These are phyloP conservation scores for Aspergillus cavernicola DNA, from an alignment of 495 filamentous ascomycete species.

Conservation along the genomic window DNA sequence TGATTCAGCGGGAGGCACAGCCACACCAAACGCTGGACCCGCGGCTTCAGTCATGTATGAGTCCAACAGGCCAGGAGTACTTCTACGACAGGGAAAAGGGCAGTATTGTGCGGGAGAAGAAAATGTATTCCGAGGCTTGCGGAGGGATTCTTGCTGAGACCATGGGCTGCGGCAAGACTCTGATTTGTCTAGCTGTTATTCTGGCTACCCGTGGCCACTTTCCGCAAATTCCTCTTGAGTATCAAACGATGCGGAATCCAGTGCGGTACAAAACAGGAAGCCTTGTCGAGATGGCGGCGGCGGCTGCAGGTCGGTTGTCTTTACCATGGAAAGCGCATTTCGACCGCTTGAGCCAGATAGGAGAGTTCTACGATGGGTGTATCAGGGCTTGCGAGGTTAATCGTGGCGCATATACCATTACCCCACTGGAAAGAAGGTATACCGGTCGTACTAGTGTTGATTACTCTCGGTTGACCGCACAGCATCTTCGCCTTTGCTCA, in stretches of 20 bases:
- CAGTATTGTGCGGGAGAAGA: constrained; percentile 55
- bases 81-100: constrained; percentile 70
- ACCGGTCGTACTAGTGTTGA: constrained; percentile 41
- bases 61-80: constrained; percentile 60
- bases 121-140: constrained; percentile 66
- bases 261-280: constrained; percentile 46
- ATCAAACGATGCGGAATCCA: constrained; percentile 42
- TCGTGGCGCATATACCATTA: constrained; percentile 52
- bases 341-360: constrained; percentile 29
- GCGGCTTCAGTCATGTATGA: constrained; percentile 52
- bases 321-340: constrained; percentile 68
- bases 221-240: constrained; percentile 60
- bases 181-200: constrained; percentile 81
- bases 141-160: constrained; percentile 65
- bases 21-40: constrained; percentile 68
- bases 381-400: constrained; percentile 52
- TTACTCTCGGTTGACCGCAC: constrained; percentile 34
- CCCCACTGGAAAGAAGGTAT: constrained; percentile 42
- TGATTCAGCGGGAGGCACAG: constrained; percentile 78
- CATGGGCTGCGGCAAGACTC: constrained; percentile 79
- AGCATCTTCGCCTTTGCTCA: constrained; percentile 58
- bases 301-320: constrained; percentile 58
- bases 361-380: constrained; percentile 44
- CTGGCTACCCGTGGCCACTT: constrained; percentile 73
- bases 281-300: constrained; percentile 68